Evolutionary conservation across 306 rosid species (phyloP).

Genomic region (Echinosophora koreensis): DNA sequence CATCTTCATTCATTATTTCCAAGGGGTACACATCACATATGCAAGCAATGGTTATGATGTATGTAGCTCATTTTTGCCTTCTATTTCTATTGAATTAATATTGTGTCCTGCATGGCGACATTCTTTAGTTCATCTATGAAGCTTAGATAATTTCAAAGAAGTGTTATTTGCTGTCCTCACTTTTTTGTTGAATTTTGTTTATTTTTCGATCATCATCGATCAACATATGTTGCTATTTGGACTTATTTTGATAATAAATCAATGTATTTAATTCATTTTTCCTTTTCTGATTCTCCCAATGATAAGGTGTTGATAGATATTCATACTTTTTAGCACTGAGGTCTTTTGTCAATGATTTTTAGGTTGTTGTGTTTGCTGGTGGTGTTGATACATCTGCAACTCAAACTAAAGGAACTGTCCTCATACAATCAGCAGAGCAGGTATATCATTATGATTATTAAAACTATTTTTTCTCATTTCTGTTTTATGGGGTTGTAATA

Average conservation of each 20-base stretch:
- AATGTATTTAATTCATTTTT: neutral
- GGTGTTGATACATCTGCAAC: constrained; percentile 99
- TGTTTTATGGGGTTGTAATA: neutral
- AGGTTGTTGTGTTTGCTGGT: constrained; percentile 91
- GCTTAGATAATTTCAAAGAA: neutral
- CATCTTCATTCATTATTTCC: constrained; percentile 3
- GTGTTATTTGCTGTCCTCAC: neutral
- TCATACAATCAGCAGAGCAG: constrained; percentile 92
- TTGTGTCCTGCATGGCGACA: neutral
- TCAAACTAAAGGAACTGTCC: constrained; percentile 92
- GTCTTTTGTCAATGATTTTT: constrained; percentile 44
- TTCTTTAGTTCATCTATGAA: neutral
- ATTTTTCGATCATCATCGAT: constrained; percentile 1
- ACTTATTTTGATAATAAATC: neutral
- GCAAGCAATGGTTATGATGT: neutral
- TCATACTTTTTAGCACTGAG: constrained; percentile 20
- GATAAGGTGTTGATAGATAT: neutral
- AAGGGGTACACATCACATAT: neutral
- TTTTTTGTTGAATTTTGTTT: neutral
- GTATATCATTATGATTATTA: constrained; percentile 46
- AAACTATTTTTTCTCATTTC: constrained; percentile 7
- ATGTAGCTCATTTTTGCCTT: neutral
- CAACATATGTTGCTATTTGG: constrained; percentile 1
- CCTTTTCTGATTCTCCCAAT: neutral
- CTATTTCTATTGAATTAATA: neutral